phyloP scores from a whole-genome alignment of 2,329 filamentous ascomycete genomes.

The Aspergillus glaucus region DNA sequence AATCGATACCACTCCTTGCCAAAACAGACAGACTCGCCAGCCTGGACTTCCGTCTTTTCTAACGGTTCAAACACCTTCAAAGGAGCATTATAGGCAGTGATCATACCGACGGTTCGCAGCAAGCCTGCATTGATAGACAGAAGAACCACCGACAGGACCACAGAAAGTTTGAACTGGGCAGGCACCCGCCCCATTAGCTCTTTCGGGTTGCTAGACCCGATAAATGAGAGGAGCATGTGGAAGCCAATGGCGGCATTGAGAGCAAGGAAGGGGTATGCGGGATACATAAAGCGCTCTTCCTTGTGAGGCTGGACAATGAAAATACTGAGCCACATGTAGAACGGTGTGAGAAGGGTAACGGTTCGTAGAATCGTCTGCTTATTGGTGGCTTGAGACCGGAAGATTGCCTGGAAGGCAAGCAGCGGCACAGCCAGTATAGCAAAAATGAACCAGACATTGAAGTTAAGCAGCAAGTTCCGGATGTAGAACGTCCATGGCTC shows the following conservation, averaged over 20 bases:
- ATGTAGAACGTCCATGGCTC: slow-evolving; percentile 97
- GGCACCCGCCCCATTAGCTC: slow-evolving; percentile 66
- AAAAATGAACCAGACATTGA: slow-evolving; percentile 87
- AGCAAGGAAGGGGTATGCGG: slow-evolving; percentile 82
- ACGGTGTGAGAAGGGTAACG: slow-evolving; percentile 71
- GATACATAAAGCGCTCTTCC: slow-evolving; percentile 98
- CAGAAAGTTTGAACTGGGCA: slow-evolving; percentile 62
- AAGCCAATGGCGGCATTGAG: slow-evolving; percentile 81
- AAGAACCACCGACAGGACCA: slow-evolving; percentile 56
- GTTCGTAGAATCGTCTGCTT: slow-evolving; percentile 68
- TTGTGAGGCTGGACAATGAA: slow-evolving; percentile 94
- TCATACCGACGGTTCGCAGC: slow-evolving; percentile 67
- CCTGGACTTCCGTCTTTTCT: slow-evolving; percentile 42
- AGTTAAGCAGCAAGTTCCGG: slow-evolving; percentile 85
- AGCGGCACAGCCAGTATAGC: slow-evolving; percentile 70
- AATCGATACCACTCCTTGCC: slow-evolving; percentile 99
- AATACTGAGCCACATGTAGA: slow-evolving; percentile 90
- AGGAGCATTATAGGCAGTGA: slow-evolving; percentile 78
- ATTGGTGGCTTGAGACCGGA: slow-evolving; percentile 56
- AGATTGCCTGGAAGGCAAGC: slow-evolving; percentile 64
- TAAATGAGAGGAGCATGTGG: slow-evolving; percentile 69
- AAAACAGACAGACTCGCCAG: slow-evolving; percentile 71
- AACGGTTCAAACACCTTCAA: slow-evolving; percentile 53
- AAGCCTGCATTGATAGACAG: slow-evolving; percentile 60
- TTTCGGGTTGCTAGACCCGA: slow-evolving; percentile 65